These are phyloP conservation scores for Apiospora arundinis DNA, from an alignment of 2,329 filamentous ascomycete species.

Conservation along the genomic window DNA sequence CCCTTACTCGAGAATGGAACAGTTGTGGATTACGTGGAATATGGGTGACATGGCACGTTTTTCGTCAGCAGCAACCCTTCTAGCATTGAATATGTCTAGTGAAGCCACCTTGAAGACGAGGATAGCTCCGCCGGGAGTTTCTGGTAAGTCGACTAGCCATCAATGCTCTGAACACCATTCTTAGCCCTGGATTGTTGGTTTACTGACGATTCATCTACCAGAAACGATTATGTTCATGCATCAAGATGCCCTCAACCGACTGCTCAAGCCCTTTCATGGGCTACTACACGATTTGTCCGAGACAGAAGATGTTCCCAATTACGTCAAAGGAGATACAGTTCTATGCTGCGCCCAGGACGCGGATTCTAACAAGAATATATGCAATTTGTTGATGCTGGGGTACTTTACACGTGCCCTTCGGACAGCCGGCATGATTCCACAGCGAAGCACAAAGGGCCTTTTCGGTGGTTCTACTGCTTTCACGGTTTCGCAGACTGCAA, in stretches of 20 bases:
- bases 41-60: background rate
- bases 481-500: background rate
- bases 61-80: too few relatives aligned
- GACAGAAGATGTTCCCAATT: background rate
- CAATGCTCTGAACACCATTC: background rate
- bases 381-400: background rate
- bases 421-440: background rate
- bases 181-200: background rate
- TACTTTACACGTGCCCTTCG: background rate
- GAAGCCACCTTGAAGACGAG: rapidly evolving
- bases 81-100: background rate
- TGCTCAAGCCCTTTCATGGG: background rate
- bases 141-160: background rate
- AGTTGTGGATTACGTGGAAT: background rate
- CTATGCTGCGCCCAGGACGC: too few relatives aligned
- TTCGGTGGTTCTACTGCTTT: background rate
- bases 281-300: background rate
- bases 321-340: background rate
- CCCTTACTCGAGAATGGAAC: background rate
- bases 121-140: background rate
- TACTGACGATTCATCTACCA: background rate
- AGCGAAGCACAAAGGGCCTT: background rate
- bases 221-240: background rate
- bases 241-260: background rate
- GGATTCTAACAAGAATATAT: background rate